These are phyloP conservation scores for Staphylotrichum longicolle DNA, from an alignment of 495 filamentous ascomycete species.

Conservation along the genomic window DNA sequence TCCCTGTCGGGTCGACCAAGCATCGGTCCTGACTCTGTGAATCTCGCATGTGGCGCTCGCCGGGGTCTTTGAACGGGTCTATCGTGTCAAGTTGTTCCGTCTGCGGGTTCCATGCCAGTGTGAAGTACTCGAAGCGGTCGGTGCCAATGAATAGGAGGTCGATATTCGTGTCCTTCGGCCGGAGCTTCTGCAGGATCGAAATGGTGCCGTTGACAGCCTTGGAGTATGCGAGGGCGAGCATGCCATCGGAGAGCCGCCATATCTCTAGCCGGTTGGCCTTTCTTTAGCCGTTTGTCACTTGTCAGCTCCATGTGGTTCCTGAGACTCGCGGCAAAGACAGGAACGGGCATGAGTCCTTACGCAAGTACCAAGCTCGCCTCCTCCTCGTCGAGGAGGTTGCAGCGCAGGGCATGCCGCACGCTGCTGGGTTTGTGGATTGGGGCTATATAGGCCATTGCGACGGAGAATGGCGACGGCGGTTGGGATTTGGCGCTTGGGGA, in stretches of 20 bases:
- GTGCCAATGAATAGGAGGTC: conserved; percentile 94
- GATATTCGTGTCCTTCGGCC: conserved; percentile 66
- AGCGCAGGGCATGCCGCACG: conserved; percentile 79
- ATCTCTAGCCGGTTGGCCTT: conserved; percentile 93
- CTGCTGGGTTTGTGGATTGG: conserved; percentile 91
- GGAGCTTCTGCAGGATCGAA: conserved; percentile 78
- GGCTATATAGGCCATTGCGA: conserved; percentile 84
- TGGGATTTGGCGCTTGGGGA: background rate
- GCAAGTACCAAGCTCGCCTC: conserved; percentile 83
- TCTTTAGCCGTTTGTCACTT: conserved; percentile 43
- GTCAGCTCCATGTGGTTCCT: conserved; percentile 7
- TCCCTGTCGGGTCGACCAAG: conserved; percentile 75
- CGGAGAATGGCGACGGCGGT: conserved; percentile 12
- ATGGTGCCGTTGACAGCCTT: conserved; percentile 77
- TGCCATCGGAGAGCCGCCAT: conserved; percentile 51
- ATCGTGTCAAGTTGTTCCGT: conserved; percentile 64
- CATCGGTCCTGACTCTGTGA: conserved; percentile 72
- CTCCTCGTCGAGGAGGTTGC: conserved; percentile 67
- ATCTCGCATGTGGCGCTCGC: conserved; percentile 77
- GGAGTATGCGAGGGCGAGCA: conserved; percentile 54
- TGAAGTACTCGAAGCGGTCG: conserved; percentile 85
- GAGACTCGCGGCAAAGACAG: background rate
- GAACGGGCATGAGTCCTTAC: conserved; percentile 52
- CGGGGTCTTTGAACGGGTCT: conserved; percentile 62
- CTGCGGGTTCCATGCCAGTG: conserved; percentile 72